These are phyloP conservation scores for Allomyces macrogynus DNA, from an alignment of 192 early-diverging fungal genomes.

Conservation along the genomic window DNA sequence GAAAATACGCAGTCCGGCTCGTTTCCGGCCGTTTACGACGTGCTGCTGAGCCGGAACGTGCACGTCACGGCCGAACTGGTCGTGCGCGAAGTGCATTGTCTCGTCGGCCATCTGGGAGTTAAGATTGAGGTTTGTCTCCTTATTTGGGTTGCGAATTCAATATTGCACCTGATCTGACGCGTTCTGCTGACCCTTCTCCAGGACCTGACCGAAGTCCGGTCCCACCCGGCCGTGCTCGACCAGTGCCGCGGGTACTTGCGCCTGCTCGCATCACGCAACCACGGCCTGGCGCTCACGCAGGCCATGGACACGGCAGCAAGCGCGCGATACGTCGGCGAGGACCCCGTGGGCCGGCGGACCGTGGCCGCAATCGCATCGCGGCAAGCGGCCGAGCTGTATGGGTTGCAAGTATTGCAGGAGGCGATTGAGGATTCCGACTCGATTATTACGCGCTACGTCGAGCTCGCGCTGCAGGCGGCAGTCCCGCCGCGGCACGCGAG, in stretches of 20 bases:
- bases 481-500: constrained; percentile 1
- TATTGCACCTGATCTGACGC: too few relatives aligned
- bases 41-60: not conserved
- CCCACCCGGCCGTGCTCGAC: constrained; percentile 2
- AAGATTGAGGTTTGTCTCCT: too few relatives aligned
- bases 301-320: constrained; percentile 1
- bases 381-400: not conserved
- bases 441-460: constrained; percentile 1
- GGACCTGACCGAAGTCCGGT: constrained; percentile 2
- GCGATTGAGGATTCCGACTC: not conserved
- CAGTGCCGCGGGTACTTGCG: constrained; percentile 2
- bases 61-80: constrained; percentile 3
- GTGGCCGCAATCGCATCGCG: not conserved
- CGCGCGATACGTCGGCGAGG: not conserved
- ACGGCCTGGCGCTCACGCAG: not conserved
- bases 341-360: not conserved
- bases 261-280: not conserved
- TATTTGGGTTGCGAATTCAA: too few relatives aligned
- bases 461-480: not conserved
- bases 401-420: not conserved
- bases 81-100: constrained; percentile 1
- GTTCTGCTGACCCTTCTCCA: not conserved
- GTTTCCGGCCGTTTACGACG: not conserved
- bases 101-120: constrained; percentile 1
- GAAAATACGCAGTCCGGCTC: constrained; percentile 5